Evolutionary conservation across 2,329 filamentous ascomycete genomes (phyloP), one percentile per base, ranked within the genome.

Genomic region (Exophiala sp.): DNA sequence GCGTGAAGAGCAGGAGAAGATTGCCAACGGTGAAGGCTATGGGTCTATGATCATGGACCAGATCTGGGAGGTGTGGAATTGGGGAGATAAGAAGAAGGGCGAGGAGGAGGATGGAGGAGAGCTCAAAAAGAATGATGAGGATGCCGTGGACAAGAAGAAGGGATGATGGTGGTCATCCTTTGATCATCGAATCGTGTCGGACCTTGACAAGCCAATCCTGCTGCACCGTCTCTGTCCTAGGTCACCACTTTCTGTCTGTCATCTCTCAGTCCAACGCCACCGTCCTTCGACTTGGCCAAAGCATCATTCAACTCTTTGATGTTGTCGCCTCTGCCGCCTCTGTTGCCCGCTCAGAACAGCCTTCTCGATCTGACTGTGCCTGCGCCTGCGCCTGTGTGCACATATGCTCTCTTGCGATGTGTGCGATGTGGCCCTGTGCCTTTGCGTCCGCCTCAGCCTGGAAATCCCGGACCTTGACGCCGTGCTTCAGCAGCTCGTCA

Each of bases 21-120:
- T 65, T 21, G 58, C 56, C 34, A 54, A 62, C 43, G 63, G 64
- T 34, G 71, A 70, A 54, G 68, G 70, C 1, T 73, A 73, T 62
- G 64, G 68, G 0, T 67, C 69, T 64, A 63, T 73, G 64, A 73
- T 73, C 43, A 64, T 65, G 55, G 68, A 72, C 52, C 67, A 73
- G 65, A 66, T 63, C 1, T 68, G 65, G 22, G 70, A 67, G 64
- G 60, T 70, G 58, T 49, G 70, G 69, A 50, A 68, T 39, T 50
- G 55, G 59, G 59, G 49, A n/a, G 48, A 54, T 43, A 54, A 55
- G 37, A 56, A 56, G 34, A n/a, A n/a, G n/a, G n/a, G n/a, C n/a
- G n/a, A n/a, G n/a, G n/a, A n/a, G n/a, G n/a, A n/a, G n/a, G n/a
- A n/a, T n/a, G 34, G 7, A 23, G 56, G 57, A 11, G 46, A 46